Percentiles rank a stretch among this genome's conserved stretches.
Evolutionary conservation across 371 early-diverging fungal species (phyloP).

Genomic region (Actinomucor elegans): DNA sequence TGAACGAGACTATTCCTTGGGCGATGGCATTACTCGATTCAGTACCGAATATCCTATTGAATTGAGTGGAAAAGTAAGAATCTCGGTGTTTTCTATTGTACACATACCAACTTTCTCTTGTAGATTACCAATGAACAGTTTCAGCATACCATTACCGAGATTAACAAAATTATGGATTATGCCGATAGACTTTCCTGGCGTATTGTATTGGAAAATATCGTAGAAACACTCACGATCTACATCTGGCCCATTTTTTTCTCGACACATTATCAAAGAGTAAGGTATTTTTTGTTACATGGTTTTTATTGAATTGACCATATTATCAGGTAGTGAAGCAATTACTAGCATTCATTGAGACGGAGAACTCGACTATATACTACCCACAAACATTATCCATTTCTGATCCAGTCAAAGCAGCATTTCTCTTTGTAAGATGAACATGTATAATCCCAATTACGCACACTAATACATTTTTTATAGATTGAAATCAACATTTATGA

Average conservation of each 20-base stretch:
- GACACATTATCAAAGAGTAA: constrained; percentile 50
- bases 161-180: constrained; percentile 37
- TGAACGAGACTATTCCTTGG: constrained; percentile 49
- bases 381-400: constrained; percentile 36
- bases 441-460: not conserved
- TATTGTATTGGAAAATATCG: constrained; percentile 44
- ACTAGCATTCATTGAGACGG: constrained; percentile 38
- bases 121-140: constrained; percentile 39
- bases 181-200: constrained; percentile 44
- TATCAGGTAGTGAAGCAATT: constrained; percentile 36
- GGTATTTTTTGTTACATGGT: not conserved
- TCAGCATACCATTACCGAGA: constrained; percentile 37
- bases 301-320: not conserved
- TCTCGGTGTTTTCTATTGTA: too few species aligned
- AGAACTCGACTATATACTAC: constrained; percentile 40
- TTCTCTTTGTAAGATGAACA: constrained; percentile 45
- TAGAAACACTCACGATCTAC: constrained; percentile 48
- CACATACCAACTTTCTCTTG: too few species aligned
- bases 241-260: constrained; percentile 46
- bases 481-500: constrained; percentile 31
- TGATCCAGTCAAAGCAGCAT: constrained; percentile 47
- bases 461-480: constrained; percentile 7
- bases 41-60: constrained; percentile 37
- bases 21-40: constrained; percentile 52
- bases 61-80: constrained; percentile 42